Evolutionary conservation across 768 basidiomycete species (phyloP).

Genomic region (Peribolospora baueri): DNA sequence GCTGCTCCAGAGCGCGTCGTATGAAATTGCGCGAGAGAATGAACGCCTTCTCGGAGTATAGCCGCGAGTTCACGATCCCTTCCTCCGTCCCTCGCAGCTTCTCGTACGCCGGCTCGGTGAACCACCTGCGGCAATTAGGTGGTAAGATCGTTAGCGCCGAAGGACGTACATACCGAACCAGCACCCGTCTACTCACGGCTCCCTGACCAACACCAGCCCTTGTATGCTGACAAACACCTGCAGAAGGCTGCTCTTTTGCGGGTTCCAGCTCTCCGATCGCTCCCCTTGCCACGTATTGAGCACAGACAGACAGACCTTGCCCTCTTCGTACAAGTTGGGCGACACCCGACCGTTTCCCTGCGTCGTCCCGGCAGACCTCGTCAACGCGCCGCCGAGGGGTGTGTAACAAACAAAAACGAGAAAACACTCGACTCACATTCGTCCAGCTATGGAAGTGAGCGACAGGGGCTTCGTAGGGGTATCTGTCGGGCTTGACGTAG

Average conservation of each 20-base stretch:
- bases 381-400: neutral
- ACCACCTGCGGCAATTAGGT: conserved; percentile 32
- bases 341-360: conserved; percentile 3
- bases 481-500: conserved; percentile 46
- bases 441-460: conserved; percentile 89
- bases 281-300: conserved; percentile 83
- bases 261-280: conserved; percentile 62
- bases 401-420: conserved; percentile 12
- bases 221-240: conserved; percentile 88
- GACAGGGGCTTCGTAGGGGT: conserved; percentile 34
- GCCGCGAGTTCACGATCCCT: conserved; percentile 67
- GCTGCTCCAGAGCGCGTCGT: conserved; percentile 61
- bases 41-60: conserved; percentile 83
- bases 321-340: conserved; percentile 70
- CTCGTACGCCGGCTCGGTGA: conserved; percentile 79
- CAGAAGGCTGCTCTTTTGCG: conserved; percentile 57
- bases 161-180: conserved; percentile 14
- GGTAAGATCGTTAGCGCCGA: conserved; percentile 13
- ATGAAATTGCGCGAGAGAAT: conserved; percentile 74
- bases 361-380: neutral
- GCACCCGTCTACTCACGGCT: conserved; percentile 32
- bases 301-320: conserved; percentile 62
- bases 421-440: conserved; percentile 23
- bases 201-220: conserved; percentile 72
- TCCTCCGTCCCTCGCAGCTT: conserved; percentile 76